These are phyloP conservation scores for Trichosanthes truncata DNA, from an alignment of 306 rosid species.

Conservation along the genomic window DNA sequence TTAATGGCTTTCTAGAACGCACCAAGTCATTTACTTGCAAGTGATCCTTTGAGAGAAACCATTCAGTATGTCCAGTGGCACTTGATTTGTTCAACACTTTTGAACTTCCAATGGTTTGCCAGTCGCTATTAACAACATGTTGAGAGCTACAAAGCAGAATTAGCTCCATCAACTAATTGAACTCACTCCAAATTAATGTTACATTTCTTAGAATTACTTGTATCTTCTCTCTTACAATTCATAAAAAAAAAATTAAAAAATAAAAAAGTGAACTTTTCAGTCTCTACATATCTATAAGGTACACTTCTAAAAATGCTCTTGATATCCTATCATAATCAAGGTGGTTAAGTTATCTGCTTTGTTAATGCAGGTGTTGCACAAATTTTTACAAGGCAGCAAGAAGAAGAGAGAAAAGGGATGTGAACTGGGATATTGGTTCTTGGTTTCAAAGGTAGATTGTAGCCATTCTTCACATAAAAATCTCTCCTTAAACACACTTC, in stretches of 20 bases:
- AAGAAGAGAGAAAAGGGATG: not conserved
- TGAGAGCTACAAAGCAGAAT: slow-evolving; percentile 42
- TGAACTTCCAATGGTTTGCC: slow-evolving; percentile 44
- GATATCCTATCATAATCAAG: not conserved
- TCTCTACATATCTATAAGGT: not conserved
- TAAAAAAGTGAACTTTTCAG: not conserved
- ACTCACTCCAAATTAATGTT: not conserved
- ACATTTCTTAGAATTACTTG: not conserved
- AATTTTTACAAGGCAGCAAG: not conserved
- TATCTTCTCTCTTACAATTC: not conserved
- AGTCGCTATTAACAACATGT: slow-evolving; percentile 41
- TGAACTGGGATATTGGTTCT: not conserved
- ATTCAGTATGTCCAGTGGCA: slow-evolving; percentile 42
- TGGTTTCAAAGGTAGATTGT: not conserved
- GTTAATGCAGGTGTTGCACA: not conserved
- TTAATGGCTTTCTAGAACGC: slow-evolving; percentile 68
- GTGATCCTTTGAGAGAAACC: slow-evolving; percentile 78
- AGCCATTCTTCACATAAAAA: not conserved
- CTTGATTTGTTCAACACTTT: slow-evolving; percentile 35
- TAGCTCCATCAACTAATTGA: not conserved
- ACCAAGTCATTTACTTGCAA: slow-evolving; percentile 78
- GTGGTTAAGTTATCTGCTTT: not conserved
- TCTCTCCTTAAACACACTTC: not conserved
- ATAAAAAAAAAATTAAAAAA: too few relatives aligned
- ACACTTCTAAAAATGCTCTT: not conserved